Evolutionary conservation across 1,284 basidiomycete genomes (phyloP), one percentile per base, ranked within the genome.

Genomic region (Cystobasidium slooffiae): DNA sequence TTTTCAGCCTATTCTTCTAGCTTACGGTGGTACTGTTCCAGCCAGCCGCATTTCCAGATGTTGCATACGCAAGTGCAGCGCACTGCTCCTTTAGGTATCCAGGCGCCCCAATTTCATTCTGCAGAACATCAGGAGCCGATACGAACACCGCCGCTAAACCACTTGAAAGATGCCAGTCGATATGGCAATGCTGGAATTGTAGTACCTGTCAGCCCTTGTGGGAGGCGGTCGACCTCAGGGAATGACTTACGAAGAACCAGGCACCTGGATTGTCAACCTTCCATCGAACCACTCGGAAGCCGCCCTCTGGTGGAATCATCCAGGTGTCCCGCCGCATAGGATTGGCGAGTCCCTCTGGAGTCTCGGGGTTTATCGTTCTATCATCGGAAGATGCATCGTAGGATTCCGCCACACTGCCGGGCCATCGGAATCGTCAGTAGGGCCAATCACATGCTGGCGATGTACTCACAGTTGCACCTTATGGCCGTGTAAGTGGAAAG

Each of bases 241-340:
- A 93, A 87, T 77, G 16, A 18, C 62, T 22, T 65, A 65, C 69
- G 46, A 46, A 72, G 44, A 93, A 83, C 92, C 92, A 94, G 1
- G 86, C 87, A 7, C 92, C 92, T 0, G 92, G 92, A 81, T 94
- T 94, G 80, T 93, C 89, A 0, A 90, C 90, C 66, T 88, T 82
- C 75, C 92, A 80, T 14, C 91, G 88, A 6, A 77, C 82, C 0
- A 88, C 91, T 18, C 86, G 89, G 1, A 88, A 88, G 20, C 85
- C 85, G 18, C 85, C 83, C 65, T 85, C 84, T 0, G 85, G 84
- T 3, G 88, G 88, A 56, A 93, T 41, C 86, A 75, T 87, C 85
- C 1, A 92, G 31, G 83, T 78, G 82, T 97, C 93, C 68, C 94
- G 87, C 18, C 93, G 88, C 78, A 94, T 88, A 1, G 94, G 94